Evolutionary conservation across 169 alveolate species (phyloP).

Genomic region (Theileria parva): DNA sequence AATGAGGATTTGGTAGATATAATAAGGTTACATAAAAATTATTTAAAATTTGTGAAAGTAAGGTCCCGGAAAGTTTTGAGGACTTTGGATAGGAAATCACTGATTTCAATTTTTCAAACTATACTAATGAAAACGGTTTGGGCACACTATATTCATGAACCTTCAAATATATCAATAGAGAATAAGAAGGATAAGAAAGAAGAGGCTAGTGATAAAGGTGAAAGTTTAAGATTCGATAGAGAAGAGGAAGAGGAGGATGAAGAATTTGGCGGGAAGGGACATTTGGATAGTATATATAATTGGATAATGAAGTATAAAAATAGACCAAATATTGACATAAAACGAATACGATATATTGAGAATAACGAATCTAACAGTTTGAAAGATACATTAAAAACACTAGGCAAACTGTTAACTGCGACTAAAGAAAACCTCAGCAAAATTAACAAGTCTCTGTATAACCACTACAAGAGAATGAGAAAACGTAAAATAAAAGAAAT

Average conservation of each 20-base stretch:
- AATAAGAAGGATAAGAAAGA: neutral
- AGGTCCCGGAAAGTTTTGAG: conserved; percentile 52
- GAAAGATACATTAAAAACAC: conserved; percentile 22
- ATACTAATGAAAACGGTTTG: conserved; percentile 47
- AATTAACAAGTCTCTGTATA: neutral
- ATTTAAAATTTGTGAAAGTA: conserved; percentile 50
- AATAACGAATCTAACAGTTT: conserved; percentile 12
- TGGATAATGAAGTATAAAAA: conserved; percentile 50
- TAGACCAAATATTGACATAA: neutral
- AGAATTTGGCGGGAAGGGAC: conserved; percentile 7
- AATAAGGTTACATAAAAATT: conserved; percentile 53
- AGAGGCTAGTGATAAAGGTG: conserved; percentile 8
- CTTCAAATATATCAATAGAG: conserved; percentile 1
- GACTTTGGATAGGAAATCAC: conserved; percentile 27
- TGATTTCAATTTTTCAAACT: conserved; percentile 61
- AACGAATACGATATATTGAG: neutral
- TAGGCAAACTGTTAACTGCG: neutral
- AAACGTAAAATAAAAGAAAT: neutral
- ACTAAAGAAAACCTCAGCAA: neutral
- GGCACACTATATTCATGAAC: conserved; percentile 39
- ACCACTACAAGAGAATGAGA: conserved; percentile 1
- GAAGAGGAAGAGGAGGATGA: conserved; percentile 7
- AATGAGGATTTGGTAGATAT: conserved; percentile 50
- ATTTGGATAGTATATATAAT: conserved; percentile 26
- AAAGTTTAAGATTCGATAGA: neutral